These are phyloP conservation scores for Galeopsis tetrahit DNA, from an alignment of 257 asterid genomes.

Conservation along the genomic window DNA sequence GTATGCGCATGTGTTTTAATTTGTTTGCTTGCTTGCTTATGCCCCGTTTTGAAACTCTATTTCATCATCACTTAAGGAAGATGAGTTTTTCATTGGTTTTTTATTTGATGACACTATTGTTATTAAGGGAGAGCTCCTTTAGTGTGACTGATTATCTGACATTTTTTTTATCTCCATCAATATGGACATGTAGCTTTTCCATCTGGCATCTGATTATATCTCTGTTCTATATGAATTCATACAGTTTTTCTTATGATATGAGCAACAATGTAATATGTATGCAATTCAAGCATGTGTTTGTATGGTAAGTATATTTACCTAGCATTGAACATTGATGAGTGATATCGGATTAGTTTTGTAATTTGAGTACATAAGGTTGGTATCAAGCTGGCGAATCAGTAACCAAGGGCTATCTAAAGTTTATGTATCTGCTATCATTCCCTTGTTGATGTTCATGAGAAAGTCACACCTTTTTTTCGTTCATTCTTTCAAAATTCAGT, in stretches of 20 bases:
- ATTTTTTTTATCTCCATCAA: background rate
- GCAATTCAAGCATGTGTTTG: background rate
- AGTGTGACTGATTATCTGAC: background rate
- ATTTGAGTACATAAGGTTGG: conserved; percentile 7
- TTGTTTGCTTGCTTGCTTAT: background rate
- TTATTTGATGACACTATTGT: background rate
- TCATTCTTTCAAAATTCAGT: background rate
- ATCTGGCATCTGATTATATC: background rate
- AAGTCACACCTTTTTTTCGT: background rate
- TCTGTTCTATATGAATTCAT: background rate
- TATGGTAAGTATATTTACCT: background rate
- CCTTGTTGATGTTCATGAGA: conserved; percentile 17
- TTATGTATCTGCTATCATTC: background rate
- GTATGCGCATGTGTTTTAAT: background rate
- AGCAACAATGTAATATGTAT: background rate
- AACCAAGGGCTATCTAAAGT: background rate
- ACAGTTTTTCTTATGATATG: background rate
- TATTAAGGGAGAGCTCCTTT: background rate
- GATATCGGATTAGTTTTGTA: background rate
- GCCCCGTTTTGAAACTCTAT: background rate
- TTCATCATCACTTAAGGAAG: background rate
- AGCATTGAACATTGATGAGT: background rate
- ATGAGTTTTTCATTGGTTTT: background rate
- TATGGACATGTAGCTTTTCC: background rate
- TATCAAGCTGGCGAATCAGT: conserved; percentile 1